Evolutionary conservation across 179 eudicot species (phyloP).

Genomic region (Heliamphora pulchella): DNA sequence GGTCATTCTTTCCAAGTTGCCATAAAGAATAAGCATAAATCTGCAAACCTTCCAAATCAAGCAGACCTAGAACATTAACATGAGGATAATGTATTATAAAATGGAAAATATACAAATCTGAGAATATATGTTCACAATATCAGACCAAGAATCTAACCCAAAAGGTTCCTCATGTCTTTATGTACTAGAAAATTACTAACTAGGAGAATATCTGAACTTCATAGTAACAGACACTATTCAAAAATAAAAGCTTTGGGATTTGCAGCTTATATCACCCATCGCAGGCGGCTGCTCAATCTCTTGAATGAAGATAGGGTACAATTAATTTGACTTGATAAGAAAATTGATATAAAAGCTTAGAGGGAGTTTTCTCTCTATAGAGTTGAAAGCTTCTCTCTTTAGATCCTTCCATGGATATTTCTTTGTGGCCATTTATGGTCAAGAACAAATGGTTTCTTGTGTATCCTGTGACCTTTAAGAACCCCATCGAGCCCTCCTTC

Average conservation of each 20-base stretch:
- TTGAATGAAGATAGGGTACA: neutral
- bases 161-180: neutral
- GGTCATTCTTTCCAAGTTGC: conserved; percentile 65
- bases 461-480: too few species aligned
- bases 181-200: neutral
- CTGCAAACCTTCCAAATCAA: conserved; percentile 68
- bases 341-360: neutral
- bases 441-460: too few species aligned
- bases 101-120: neutral
- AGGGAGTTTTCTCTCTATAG: too few species aligned
- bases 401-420: too few species aligned
- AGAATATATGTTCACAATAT: neutral
- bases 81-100: neutral
- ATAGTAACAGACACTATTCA: neutral
- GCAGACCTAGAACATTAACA: conserved; percentile 49
- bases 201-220: neutral
- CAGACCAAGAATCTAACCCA: conserved; percentile 5
- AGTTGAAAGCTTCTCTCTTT: too few species aligned
- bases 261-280: neutral
- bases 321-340: neutral
- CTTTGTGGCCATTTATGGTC: too few species aligned
- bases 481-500: too few species aligned
- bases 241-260: neutral
- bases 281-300: neutral
- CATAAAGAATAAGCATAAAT: conserved; percentile 72